A percentile compares a stretch with the other conserved stretches of the same genome.
These are phyloP conservation scores for Russula earlei DNA, from an alignment of 768 basidiomycete genomes.

Conservation along the genomic window DNA sequence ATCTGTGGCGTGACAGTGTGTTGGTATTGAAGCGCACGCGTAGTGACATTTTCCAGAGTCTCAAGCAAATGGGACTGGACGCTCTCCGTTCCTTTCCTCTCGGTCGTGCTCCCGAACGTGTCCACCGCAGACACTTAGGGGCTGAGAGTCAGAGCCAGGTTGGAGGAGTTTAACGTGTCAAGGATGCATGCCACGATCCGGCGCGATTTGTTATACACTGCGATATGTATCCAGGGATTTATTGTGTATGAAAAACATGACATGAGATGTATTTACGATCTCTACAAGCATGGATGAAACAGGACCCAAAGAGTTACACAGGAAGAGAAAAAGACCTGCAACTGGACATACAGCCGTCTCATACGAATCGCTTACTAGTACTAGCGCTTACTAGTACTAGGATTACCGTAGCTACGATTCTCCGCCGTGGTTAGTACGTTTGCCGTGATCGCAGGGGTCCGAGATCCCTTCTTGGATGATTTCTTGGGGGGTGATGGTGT, in stretches of 20 bases:
- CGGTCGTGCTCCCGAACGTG: background rate
- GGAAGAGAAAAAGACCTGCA: too few species aligned
- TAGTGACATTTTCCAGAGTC: background rate
- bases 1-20: background rate
- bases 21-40: background rate
- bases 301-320: too few species aligned
- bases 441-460: background rate
- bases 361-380: too few species aligned
- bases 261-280: background rate
- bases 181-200: background rate
- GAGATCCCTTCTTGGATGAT: background rate
- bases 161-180: background rate
- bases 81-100: background rate
- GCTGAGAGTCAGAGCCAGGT: background rate
- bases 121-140: background rate
- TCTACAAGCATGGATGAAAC: too few species aligned
- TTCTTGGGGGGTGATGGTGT: background rate
- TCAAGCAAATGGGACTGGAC: background rate
- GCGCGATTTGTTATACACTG: background rate
- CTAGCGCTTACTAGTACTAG: too few species aligned
- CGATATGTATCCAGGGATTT: background rate
- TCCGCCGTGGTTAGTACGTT: background rate
- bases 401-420: too few species aligned
- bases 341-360: too few species aligned
- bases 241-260: background rate